Percentiles rank a stretch among this genome's conserved stretches.
Evolutionary conservation across 768 basidiomycete genomes (phyloP).

Genomic region (Mycena rosella): DNA sequence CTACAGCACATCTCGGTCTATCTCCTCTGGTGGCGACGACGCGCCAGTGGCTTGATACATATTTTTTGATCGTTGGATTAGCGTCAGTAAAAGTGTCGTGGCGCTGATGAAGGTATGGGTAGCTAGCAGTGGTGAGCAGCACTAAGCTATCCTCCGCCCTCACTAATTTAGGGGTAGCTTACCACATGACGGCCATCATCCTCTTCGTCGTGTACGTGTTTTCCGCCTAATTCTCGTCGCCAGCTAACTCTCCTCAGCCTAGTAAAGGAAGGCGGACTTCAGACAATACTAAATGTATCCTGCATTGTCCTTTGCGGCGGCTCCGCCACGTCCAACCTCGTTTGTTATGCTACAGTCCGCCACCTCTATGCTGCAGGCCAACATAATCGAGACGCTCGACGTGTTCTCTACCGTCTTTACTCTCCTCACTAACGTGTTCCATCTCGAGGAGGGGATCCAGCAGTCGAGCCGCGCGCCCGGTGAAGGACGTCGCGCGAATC

Average conservation of each 20-base stretch:
- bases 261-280: slow-evolving; percentile 88
- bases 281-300: slow-evolving; percentile 79
- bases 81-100: slow-evolving; percentile 80
- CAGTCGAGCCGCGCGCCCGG: slow-evolving; percentile 71
- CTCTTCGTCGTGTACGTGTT: slow-evolving; percentile 81
- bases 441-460: slow-evolving; percentile 78
- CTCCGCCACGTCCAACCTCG: slow-evolving; percentile 80
- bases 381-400: slow-evolving; percentile 88
- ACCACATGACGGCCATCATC: slow-evolving; percentile 87
- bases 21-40: too few relatives aligned
- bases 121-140: slow-evolving; percentile 69
- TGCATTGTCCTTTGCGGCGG: slow-evolving; percentile 87
- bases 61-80: slow-evolving; percentile 87
- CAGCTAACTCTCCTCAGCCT: slow-evolving; percentile 58
- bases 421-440: slow-evolving; percentile 86
- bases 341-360: slow-evolving; percentile 87
- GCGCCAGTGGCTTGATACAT: slow-evolving; percentile 83
- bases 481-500: slow-evolving; percentile 85
- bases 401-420: slow-evolving; percentile 90
- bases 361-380: slow-evolving; percentile 81
- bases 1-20: too few relatives aligned
- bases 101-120: slow-evolving; percentile 97
- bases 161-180: slow-evolving; percentile 59
- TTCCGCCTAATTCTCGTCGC: background rate
- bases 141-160: slow-evolving; percentile 27